Conservation (phyloP, 495 filamentous ascomycete genomes). For the Entonaema liquescens region DNA sequence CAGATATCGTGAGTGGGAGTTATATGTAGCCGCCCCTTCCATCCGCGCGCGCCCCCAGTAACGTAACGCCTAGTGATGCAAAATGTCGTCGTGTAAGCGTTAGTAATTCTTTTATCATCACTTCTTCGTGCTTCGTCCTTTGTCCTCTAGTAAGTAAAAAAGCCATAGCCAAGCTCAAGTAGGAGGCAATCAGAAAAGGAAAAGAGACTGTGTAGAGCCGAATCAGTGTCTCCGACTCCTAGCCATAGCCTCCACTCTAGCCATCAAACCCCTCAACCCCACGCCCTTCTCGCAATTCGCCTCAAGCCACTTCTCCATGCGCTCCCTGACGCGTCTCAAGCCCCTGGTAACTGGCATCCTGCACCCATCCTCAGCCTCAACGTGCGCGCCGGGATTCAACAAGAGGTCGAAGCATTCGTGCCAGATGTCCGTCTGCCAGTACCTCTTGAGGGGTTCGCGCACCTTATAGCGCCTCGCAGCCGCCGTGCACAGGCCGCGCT, state of each 20-base stretch:
- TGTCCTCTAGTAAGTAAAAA: background rate
- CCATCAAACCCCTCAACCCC: conserved; percentile 75
- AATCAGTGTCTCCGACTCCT: conserved; percentile 42
- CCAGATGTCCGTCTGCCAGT: conserved; percentile 97
- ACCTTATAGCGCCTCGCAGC: conserved; percentile 69
- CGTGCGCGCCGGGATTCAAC: conserved; percentile 76
- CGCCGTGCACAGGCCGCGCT: conserved; percentile 53
- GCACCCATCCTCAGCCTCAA: conserved; percentile 66
- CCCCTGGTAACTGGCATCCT: conserved; percentile 73
- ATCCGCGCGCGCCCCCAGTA: background rate
- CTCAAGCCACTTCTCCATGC: conserved; percentile 83
- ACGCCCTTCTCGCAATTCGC: conserved; percentile 11
- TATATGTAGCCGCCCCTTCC: background rate
- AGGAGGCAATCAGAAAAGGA: background rate
- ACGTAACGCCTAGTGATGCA: conserved; percentile 2
- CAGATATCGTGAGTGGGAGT: background rate
- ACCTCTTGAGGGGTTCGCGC: conserved; percentile 81
- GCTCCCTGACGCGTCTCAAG: conserved; percentile 70
- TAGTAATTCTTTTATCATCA: background rate
- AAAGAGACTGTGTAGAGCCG: background rate
- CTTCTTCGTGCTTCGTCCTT: background rate
- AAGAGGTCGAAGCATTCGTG: conserved; percentile 81
- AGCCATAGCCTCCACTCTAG: conserved; percentile 69
- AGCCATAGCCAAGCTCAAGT: too few relatives aligned
- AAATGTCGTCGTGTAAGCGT: conserved; percentile 3